Percentiles rank a stretch among this genome's conserved stretches.
phyloP scores from a whole-genome alignment of 2,329 filamentous ascomycete species.

The Xylariomycetidae sp. region DNA sequence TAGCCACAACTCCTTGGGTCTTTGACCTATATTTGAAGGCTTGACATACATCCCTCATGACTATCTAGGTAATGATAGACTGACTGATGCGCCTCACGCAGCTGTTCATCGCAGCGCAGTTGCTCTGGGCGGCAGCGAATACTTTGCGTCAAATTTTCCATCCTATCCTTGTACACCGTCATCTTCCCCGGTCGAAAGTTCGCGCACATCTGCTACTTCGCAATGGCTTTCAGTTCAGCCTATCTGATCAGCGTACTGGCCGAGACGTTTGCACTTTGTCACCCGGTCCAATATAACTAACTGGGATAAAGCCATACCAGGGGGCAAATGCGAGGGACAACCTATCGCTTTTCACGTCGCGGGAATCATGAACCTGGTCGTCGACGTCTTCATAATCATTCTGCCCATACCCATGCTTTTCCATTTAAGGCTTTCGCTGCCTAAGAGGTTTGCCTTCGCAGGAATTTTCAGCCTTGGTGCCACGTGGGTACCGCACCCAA shows the following conservation, averaged over 20 bases:
- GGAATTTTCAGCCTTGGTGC: background rate
- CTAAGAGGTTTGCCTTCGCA: background rate
- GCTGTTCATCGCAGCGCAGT: no score
- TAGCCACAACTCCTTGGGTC: no score
- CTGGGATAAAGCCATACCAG: background rate
- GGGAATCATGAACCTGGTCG: background rate
- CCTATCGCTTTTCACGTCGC: background rate
- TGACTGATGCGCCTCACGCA: no score
- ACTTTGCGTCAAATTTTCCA: no score
- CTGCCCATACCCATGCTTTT: background rate
- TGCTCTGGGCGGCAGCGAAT: no score
- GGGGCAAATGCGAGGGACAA: background rate
- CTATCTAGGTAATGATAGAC: no score
- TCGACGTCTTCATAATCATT: background rate
- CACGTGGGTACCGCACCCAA: background rate
- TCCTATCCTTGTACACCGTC: background rate
- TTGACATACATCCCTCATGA: no score
- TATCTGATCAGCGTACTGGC: background rate
- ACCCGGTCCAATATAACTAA: background rate
- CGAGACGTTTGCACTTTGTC: background rate
- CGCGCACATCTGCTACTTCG: background rate
- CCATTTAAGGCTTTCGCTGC: background rate
- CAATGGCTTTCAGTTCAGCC: background rate
- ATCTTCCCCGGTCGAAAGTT: background rate
- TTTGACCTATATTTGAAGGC: no score